Base-by-base conservation (phyloP, 2,329 filamentous ascomycete species). In the Zymoseptoria passerinii region DNA sequence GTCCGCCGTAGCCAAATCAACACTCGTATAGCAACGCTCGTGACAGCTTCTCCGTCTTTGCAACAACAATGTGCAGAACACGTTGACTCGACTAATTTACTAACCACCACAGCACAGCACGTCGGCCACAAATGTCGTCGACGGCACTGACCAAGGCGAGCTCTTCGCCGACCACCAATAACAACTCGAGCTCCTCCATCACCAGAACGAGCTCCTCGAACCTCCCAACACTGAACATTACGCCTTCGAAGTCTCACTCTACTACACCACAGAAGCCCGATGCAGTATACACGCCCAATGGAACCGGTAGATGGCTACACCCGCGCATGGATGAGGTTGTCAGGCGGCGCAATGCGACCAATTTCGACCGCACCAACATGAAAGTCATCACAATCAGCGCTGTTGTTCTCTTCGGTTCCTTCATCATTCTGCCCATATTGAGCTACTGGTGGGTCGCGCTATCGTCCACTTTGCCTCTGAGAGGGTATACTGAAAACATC, bases 241-340 rank as follows among this genome's bases (percentile, higher is more conserved):
- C 57, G 19, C 57, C 61, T 1, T 52, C 54, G 50, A 59, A 54
- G 35, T 28, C 50, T 10, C 44, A 52, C 29, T 50, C 50, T 27
- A 28, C 61, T 16, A 55, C 62, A 13, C 55, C 58, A n/a, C 60
- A 62, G 49, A 61, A 59, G 35, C n/a, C 58, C n/a, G 66, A 63
- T 20, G 59, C 65, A 5, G 59, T 65, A 19, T 49, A 61, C 23
- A 69, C 69, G 7, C 70, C 76, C 3, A 92, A 92, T 57, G 90
- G 86, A 70, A 50, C 58, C 10, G 28, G 50, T 19, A 59, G 63
- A 62, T 99, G 94, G 92, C 84, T 86, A 69, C 94, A 99, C 73
- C 94, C 94, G 35, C 85, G 87, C 63, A 81, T 96, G 64, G 82
- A 90, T 68, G 92, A 97, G 75, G 95, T 99, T 71, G 85, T 88